A percentile compares a stretch with the other conserved stretches of the same genome.
Conservation (phyloP, 192 early-diverging fungal genomes). For the Gonapodya sp. region DNA sequence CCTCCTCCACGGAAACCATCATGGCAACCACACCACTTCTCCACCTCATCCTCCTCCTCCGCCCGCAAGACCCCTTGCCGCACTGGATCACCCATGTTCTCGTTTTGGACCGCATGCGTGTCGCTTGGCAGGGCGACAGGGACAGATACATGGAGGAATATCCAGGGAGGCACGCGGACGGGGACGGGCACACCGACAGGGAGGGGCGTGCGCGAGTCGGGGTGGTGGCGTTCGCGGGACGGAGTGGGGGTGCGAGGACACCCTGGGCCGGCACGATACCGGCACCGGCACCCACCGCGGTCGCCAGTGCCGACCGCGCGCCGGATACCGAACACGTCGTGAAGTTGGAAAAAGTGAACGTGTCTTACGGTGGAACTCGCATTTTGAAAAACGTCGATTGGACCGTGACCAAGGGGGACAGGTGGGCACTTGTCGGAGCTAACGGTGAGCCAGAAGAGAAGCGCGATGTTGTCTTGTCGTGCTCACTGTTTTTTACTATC, state of each 20-base stretch:
- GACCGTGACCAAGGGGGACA: slow-evolving; percentile 33
- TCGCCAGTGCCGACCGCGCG: not conserved
- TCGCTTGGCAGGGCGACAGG: slow-evolving; percentile 25
- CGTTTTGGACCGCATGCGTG: slow-evolving; percentile 23
- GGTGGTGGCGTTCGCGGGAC: no score
- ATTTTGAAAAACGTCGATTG: slow-evolving; percentile 36
- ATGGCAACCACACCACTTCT: no score
- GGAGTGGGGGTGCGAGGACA: no score
- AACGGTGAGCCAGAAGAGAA: slow-evolving; percentile 40
- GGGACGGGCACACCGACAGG: no score
- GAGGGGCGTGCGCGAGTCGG: no score
- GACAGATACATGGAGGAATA: slow-evolving; percentile 17
- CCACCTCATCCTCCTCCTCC: slow-evolving; percentile 29
- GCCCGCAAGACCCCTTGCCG: slow-evolving; percentile 45
- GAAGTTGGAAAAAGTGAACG: slow-evolving; percentile 32
- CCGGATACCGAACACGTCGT: slow-evolving; percentile 19
- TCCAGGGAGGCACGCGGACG: not conserved
- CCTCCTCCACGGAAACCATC: no score
- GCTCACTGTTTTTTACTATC: not conserved
- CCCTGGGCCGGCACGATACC: not conserved
- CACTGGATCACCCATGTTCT: slow-evolving; percentile 42
- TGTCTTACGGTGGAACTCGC: slow-evolving; percentile 24
- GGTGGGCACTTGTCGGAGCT: slow-evolving; percentile 41
- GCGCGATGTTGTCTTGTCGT: not conserved
- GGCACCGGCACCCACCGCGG: not conserved